Percentiles rank a stretch among this genome's conserved stretches.
Evolutionary conservation across 1,284 basidiomycete species (phyloP).

Genomic region (Meripilus lineatus): DNA sequence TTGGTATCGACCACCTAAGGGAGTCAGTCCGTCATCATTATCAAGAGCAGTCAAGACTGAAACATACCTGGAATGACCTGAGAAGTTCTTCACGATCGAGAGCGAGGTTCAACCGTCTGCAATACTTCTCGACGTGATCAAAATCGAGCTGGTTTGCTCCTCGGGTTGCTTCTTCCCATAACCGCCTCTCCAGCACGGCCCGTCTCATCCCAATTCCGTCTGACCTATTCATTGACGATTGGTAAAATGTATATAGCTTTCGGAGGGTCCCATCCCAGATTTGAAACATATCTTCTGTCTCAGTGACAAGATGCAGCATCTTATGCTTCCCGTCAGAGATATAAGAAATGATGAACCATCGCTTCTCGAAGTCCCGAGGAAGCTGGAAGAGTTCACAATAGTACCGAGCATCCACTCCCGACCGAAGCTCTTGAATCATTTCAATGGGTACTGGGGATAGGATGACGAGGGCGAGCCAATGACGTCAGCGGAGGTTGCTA

Average conservation of each 20-base stretch:
- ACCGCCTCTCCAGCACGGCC: slow-evolving; percentile 76
- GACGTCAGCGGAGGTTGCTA: not conserved
- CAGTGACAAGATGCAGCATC: slow-evolving; percentile 85
- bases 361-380: slow-evolving; percentile 51
- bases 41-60: not conserved
- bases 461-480: too few species aligned
- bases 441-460: slow-evolving; percentile 88
- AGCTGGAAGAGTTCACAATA: slow-evolving; percentile 77
- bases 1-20: slow-evolving; percentile 65
- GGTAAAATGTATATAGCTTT: slow-evolving; percentile 54
- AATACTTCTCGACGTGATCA: slow-evolving; percentile 73
- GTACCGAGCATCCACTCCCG: slow-evolving; percentile 70
- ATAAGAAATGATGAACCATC: slow-evolving; percentile 80
- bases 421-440: slow-evolving; percentile 87
- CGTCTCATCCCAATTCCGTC: slow-evolving; percentile 63
- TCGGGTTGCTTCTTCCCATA: slow-evolving; percentile 73
- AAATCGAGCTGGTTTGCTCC: slow-evolving; percentile 65
- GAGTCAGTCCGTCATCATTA: not conserved
- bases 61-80: slow-evolving; percentile 62
- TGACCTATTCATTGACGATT: slow-evolving; percentile 64
- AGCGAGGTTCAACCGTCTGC: slow-evolving; percentile 71
- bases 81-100: slow-evolving; percentile 57
- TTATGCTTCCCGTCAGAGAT: slow-evolving; percentile 81
- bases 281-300: slow-evolving; percentile 62
- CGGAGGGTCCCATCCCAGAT: slow-evolving; percentile 65